These are phyloP conservation scores for Sugiyamaella qingdaonensis DNA, from an alignment of 805 yeast species.

Conservation along the genomic window DNA sequence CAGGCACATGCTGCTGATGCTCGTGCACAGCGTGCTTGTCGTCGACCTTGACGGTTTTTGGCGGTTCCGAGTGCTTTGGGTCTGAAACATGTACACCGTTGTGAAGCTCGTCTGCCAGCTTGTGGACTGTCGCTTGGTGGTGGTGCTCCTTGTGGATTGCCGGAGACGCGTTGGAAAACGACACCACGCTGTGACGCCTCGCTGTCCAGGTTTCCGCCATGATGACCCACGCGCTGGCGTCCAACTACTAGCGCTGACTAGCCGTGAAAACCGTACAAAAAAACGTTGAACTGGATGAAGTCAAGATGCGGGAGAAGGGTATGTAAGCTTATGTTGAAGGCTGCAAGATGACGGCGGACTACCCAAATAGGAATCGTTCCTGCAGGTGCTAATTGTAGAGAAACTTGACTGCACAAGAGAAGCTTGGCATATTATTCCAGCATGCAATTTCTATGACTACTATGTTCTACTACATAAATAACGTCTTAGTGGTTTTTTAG, in stretches of 20 bases:
- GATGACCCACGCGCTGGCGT: background rate
- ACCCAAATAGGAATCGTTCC: background rate
- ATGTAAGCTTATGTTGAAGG: background rate
- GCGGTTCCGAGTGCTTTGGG: background rate
- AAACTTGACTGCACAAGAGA: too few species aligned
- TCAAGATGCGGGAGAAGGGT: background rate
- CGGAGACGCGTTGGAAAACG: constrained; percentile 6
- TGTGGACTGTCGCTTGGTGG: background rate
- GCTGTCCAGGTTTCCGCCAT: constrained; percentile 1
- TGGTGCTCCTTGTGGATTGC: constrained; percentile 1
- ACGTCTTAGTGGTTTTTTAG: too few species aligned
- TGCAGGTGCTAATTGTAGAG: background rate
- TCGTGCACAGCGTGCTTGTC: background rate
- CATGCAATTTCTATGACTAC: too few species aligned
- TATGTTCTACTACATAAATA: too few species aligned
- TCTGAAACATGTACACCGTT: background rate
- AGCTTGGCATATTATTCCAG: too few species aligned
- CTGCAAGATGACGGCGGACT: background rate
- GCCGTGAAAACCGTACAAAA: background rate
- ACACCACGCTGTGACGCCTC: background rate
- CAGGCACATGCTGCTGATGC: constrained; percentile 3
- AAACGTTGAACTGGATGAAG: background rate
- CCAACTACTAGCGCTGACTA: background rate
- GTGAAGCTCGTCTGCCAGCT: background rate
- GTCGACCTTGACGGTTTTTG: background rate